Percentiles rank a stretch among this genome's conserved stretches.
These are phyloP conservation scores for Leishmania tarentolae DNA, from an alignment of 208 protist species.

Conservation along the genomic window DNA sequence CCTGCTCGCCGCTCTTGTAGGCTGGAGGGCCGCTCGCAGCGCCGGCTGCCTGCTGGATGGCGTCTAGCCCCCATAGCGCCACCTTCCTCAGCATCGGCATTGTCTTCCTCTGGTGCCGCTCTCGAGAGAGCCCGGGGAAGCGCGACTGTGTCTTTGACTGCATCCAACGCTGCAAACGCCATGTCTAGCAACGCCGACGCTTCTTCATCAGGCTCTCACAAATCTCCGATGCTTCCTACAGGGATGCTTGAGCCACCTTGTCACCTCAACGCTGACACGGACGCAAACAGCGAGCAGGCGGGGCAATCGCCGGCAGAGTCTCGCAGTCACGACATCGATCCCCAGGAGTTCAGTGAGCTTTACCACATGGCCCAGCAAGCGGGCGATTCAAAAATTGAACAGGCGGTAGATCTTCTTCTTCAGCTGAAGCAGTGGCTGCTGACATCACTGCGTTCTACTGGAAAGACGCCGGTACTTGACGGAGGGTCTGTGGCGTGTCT, in stretches of 20 bases:
- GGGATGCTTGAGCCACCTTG: not conserved
- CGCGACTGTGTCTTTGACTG: not conserved
- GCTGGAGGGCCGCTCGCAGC: conserved; percentile 14
- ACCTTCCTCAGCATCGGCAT: not conserved
- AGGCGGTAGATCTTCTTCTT: conserved; percentile 15
- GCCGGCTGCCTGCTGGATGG: conserved; percentile 32
- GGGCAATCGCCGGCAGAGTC: not conserved
- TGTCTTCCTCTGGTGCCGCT: not conserved
- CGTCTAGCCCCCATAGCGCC: conserved; percentile 32
- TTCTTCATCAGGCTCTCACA: not conserved
- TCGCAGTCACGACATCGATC: not conserved
- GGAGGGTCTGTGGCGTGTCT: conserved; percentile 13
- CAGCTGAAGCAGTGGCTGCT: conserved; percentile 19
- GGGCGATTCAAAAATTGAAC: conserved; percentile 9
- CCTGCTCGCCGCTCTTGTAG: conserved; percentile 2
- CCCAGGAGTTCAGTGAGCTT: conserved; percentile 6
- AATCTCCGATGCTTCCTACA: not conserved
- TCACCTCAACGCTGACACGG: not conserved
- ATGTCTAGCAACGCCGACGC: not conserved
- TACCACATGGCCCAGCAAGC: conserved; percentile 11
- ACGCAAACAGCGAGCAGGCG: not conserved
- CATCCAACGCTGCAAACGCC: not conserved
- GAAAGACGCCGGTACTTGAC: not conserved
- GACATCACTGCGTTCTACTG: not conserved
- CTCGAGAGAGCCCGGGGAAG: not conserved